Base-by-base conservation (phyloP, 176 grass and related monocot genomes). In the Pontederia paniculata region DNA sequence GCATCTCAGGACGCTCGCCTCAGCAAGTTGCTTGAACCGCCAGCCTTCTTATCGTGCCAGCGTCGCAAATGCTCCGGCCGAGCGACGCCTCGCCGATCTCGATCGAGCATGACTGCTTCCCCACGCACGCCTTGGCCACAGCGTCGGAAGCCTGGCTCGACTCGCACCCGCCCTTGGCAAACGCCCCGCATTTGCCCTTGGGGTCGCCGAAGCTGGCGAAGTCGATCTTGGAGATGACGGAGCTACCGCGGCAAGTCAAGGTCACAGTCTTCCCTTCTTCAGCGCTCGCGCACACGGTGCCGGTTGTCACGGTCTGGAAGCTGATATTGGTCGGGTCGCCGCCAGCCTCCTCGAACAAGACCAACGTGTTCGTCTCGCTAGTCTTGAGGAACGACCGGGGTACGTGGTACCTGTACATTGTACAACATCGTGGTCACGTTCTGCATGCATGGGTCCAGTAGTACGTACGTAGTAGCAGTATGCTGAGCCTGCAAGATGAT, bases 301-400 rank as follows among this genome's bases (percentile, higher is more conserved):
- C 80, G 0, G 76, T 64, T 3, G 21, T 44, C 0, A 88, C 84
- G 0, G 80, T 82, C 48, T 48, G 71, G 81, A 88, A 77, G 23
- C 31, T 47, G 9, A 79, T 28, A 12, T 48, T 13, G 16, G 8
- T 14, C 16, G 76, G 76, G 52, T 65, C 58, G 14, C 89, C 84
- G 15, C 89, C 89, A 23, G 78, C 81, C 65, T 95, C 84, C 69
- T 95, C 89, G 48, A 95, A 95, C 13, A 95, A 70, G 9, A 85
- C 31, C 17, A 95, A 62, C 8, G 72, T 78, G 81, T 88, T 95
- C 19, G 43, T 63, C 42, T 74, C 47, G 9, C 69, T 65, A 0
- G 56, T 21, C 43, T 45, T 72, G 23, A 95, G 81, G 78, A 95
- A 95, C 14, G 76, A 72, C 2, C 84, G 72, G 0, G 89, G 81